phyloP scores from a whole-genome alignment of 768 basidiomycete species.

The Calocybe gangraenosa region DNA sequence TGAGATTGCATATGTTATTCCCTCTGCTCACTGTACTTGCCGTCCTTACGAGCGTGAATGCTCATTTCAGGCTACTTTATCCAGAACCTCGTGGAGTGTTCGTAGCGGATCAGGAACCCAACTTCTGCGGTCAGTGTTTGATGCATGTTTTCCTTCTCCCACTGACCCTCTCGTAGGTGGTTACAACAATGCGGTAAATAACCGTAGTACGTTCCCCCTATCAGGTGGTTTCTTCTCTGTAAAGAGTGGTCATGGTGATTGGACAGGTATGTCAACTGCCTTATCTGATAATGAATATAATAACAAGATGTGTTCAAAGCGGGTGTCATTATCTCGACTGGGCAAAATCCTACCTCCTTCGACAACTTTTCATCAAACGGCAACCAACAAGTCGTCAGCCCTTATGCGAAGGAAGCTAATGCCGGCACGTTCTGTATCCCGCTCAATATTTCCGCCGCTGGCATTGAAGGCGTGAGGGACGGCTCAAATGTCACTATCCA shows the following conservation, averaged over 20 bases:
- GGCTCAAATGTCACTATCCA: slow-evolving; percentile 75
- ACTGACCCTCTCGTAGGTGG: slow-evolving; percentile 43
- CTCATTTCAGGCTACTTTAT: slow-evolving; percentile 75
- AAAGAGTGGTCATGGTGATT: slow-evolving; percentile 52
- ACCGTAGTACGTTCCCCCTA: slow-evolving; percentile 67
- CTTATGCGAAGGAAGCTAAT: slow-evolving; percentile 42
- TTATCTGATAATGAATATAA: neutral
- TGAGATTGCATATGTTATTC: slow-evolving; percentile 27
- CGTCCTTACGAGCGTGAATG: slow-evolving; percentile 39
- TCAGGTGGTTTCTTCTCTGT: slow-evolving; percentile 55
- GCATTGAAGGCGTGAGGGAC: slow-evolving; percentile 42
- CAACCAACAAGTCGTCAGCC: slow-evolving; percentile 29
- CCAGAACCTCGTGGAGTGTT: slow-evolving; percentile 69
- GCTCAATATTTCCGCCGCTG: slow-evolving; percentile 47
- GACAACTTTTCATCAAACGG: slow-evolving; percentile 47
- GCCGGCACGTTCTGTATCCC: slow-evolving; percentile 64
- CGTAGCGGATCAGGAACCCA: slow-evolving; percentile 46
- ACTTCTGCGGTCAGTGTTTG: slow-evolving; percentile 57
- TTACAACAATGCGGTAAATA: slow-evolving; percentile 45
- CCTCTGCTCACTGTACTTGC: slow-evolving; percentile 19
- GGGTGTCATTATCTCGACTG: slow-evolving; percentile 52
- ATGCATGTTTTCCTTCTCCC: neutral
- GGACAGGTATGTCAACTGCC: slow-evolving; percentile 36
- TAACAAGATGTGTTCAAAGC: no score
- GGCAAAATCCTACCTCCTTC: slow-evolving; percentile 58